Evolutionary conservation across 345 rosid genomes (phyloP), one percentile per base, ranked within the genome.

Genomic region (Reutealis trisperma): DNA sequence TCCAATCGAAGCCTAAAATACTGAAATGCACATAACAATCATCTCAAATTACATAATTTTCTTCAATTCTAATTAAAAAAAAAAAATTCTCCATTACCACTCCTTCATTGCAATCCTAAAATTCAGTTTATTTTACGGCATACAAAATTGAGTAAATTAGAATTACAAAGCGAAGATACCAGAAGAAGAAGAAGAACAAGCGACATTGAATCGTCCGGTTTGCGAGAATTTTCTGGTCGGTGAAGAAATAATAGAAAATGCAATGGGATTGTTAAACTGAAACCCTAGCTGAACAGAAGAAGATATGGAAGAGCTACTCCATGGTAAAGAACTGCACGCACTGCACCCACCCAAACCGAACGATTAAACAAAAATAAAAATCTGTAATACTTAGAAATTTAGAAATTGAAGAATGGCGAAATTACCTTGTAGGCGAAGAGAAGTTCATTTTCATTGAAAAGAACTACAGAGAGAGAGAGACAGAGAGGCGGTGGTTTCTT

Each of bases 151-250:
- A 37, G 67, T 25, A 78, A 60, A 30, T 72, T 22, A 60, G n/a
- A 34, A 60, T 2, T 54, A 52, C 80, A 81, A 60, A 49, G 44
- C 27, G 22, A 27, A 14, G 57, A 51, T 79, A 80, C 87, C 62
- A 30, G 85, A 76, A 62, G 90, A 78, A 62, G 62, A 52, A 32
- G 92, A 83, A 71, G 92, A 89, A 84, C 89, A 88, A 65, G 89
- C 74, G 1, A 87, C 71, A 14, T 70, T 30, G 67, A 88, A 70
- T 75, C 71, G 85, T 49, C 45, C 27, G 45, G 61, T 77, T 61
- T 60, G 63, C 79, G 81, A 60, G 67, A 30, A 18, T 67, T 57
- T 77, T 62, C 73, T 74, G 65, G n/a, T 78, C 14, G 78, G 80
- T 67, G 86, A 72, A 76, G 84, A 47, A 10, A 0, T 72, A 75